These are phyloP conservation scores for Sanghuangporus baumii DNA, from an alignment of 1,284 basidiomycete species.

Conservation along the genomic window DNA sequence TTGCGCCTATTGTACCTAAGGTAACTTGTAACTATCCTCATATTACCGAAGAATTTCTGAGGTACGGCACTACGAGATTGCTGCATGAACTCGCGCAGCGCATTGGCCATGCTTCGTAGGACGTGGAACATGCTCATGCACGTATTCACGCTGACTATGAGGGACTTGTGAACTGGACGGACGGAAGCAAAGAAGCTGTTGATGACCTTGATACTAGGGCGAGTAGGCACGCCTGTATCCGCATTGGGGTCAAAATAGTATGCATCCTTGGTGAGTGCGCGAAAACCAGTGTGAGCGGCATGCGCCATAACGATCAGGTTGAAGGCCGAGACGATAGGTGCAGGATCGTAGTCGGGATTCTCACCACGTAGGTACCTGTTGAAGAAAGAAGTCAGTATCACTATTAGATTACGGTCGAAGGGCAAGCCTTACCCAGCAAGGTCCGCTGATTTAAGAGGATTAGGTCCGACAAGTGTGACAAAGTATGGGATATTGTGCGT, in stretches of 20 bases:
- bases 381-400: neutral
- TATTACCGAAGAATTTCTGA: conserved; percentile 40
- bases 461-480: conserved; percentile 43
- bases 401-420: neutral
- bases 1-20: conserved; percentile 48
- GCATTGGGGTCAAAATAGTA: conserved; percentile 48
- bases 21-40: conserved; percentile 54
- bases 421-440: conserved; percentile 43
- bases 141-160: conserved; percentile 71
- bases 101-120: conserved; percentile 48
- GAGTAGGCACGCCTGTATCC: conserved; percentile 27
- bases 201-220: conserved; percentile 48
- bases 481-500: conserved; percentile 41
- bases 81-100: conserved; percentile 41
- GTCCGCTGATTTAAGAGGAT: conserved; percentile 37
- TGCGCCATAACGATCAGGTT: conserved; percentile 62
- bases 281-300: conserved; percentile 43
- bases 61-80: conserved; percentile 38
- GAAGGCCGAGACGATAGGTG: conserved; percentile 53
- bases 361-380: conserved; percentile 49
- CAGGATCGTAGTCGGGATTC: conserved; percentile 39
- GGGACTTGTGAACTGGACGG: conserved; percentile 57
- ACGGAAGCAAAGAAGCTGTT: conserved; percentile 68
- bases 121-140: conserved; percentile 70
- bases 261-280: conserved; percentile 52